Conservation (phyloP, 2,329 filamentous ascomycete genomes). For the Microsporum canis region DNA sequence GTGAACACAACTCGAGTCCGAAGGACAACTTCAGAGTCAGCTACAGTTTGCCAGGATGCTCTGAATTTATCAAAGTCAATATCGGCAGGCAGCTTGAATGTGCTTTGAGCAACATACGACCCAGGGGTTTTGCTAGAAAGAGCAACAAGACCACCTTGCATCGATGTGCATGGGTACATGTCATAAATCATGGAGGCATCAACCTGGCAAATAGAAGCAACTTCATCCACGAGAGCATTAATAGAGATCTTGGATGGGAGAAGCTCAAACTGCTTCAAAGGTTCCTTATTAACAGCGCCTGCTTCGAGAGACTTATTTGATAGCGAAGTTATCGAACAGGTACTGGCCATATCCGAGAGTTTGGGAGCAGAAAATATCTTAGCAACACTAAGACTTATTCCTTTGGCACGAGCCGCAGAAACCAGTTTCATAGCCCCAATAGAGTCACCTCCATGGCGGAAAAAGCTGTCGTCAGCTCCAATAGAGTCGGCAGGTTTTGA, state of each 20-base stretch:
- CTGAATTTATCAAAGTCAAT: constrained; percentile 28
- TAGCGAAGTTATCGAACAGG: background rate
- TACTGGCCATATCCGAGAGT: constrained; percentile 33
- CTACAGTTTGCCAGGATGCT: constrained; percentile 28
- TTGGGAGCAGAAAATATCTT: constrained; percentile 36
- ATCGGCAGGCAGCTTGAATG: constrained; percentile 21
- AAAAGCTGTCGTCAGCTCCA: constrained; percentile 37
- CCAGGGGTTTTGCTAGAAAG: constrained; percentile 28
- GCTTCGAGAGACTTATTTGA: constrained; percentile 9
- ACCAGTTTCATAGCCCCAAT: constrained; percentile 40
- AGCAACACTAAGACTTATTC: constrained; percentile 32
- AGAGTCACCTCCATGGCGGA: constrained; percentile 38
- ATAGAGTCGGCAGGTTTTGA: constrained; percentile 29
- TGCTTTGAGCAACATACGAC: constrained; percentile 32
- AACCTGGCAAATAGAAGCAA: constrained; percentile 15
- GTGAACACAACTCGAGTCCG: constrained; percentile 30
- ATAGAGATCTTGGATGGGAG: constrained; percentile 17
- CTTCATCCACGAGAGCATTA: constrained; percentile 15
- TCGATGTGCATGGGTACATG: constrained; percentile 31
- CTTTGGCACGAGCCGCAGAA: constrained; percentile 29
- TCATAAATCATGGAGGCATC: constrained; percentile 25
- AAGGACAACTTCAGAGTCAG: constrained; percentile 28
- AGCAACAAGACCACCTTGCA: constrained; percentile 34
- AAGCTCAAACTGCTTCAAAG: constrained; percentile 20
- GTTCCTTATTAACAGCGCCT: constrained; percentile 6